Conservation (phyloP, 2,329 filamentous ascomycete species). For the Cytospora piceae region DNA sequence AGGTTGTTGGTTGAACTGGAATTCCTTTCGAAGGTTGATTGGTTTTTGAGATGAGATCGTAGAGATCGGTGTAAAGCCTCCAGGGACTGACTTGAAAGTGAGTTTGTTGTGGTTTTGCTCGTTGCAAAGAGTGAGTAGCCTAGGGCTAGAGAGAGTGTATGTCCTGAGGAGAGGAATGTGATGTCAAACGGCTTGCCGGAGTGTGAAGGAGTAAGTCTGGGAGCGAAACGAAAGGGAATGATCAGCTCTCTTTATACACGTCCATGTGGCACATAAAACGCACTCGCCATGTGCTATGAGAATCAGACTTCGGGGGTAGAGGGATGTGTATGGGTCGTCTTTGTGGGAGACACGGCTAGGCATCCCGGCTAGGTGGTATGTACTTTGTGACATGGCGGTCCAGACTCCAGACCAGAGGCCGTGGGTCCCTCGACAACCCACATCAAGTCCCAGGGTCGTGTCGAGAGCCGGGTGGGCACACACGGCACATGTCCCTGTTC, state of each 20-base stretch:
- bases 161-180: slow-evolving; percentile 18
- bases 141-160: slow-evolving; percentile 27
- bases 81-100: slow-evolving; percentile 26
- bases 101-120: slow-evolving; percentile 18
- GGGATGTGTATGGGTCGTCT: slow-evolving; percentile 20
- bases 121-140: slow-evolving; percentile 28
- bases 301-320: background rate
- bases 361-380: slow-evolving; percentile 18
- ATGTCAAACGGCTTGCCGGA: slow-evolving; percentile 28
- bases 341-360: slow-evolving; percentile 25
- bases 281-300: background rate
- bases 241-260: slow-evolving; percentile 25
- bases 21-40: slow-evolving; percentile 21
- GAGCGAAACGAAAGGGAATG: background rate
- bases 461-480: slow-evolving; percentile 19
- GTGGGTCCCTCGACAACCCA: slow-evolving; percentile 17
- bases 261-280: background rate
- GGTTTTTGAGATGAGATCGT: slow-evolving; percentile 14
- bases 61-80: slow-evolving; percentile 27
- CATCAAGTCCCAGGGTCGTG: slow-evolving; percentile 6
- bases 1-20: slow-evolving; percentile 11
- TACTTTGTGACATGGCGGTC: slow-evolving; percentile 23
- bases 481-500: slow-evolving; percentile 12
- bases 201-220: slow-evolving; percentile 3
- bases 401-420: slow-evolving; percentile 23